Evolutionary conservation across 2,329 filamentous ascomycete genomes (phyloP).

Genomic region (Penicillium fuscoglaucum): DNA sequence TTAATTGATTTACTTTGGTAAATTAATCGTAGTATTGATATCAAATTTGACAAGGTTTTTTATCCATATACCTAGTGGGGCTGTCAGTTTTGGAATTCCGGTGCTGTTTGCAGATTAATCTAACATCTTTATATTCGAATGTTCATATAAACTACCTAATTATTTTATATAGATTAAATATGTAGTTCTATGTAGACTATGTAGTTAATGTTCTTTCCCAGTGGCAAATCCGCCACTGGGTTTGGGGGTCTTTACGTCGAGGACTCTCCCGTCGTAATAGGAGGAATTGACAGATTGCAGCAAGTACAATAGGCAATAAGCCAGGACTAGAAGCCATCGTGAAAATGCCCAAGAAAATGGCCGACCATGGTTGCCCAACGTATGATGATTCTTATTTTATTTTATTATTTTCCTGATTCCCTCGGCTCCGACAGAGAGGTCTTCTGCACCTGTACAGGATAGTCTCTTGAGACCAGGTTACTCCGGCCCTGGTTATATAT

Average conservation of each 20-base stretch:
- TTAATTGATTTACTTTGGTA: background rate
- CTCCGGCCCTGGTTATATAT: background rate
- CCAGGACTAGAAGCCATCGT: background rate
- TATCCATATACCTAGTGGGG: background rate
- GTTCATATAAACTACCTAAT: background rate
- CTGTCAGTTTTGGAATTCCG: background rate
- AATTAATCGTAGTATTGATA: background rate
- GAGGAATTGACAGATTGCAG: background rate
- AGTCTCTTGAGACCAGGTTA: background rate
- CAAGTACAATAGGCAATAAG: background rate
- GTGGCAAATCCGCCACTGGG: conserved; percentile 5
- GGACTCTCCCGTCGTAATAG: background rate
- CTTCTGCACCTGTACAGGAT: no score
- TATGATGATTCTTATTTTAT: background rate
- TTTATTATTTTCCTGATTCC: background rate
- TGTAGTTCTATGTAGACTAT: no score
- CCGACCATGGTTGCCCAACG: conserved; percentile 10
- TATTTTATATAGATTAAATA: no score
- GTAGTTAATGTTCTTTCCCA: background rate
- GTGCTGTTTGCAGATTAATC: background rate
- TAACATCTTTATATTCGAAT: background rate
- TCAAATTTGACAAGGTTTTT: background rate
- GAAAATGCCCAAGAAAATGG: background rate
- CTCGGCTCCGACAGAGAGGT: background rate
- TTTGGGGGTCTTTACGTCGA: conserved; percentile 6